Base-by-base conservation (phyloP, 1,284 basidiomycete genomes). In the Ganoderma multipileum region DNA sequence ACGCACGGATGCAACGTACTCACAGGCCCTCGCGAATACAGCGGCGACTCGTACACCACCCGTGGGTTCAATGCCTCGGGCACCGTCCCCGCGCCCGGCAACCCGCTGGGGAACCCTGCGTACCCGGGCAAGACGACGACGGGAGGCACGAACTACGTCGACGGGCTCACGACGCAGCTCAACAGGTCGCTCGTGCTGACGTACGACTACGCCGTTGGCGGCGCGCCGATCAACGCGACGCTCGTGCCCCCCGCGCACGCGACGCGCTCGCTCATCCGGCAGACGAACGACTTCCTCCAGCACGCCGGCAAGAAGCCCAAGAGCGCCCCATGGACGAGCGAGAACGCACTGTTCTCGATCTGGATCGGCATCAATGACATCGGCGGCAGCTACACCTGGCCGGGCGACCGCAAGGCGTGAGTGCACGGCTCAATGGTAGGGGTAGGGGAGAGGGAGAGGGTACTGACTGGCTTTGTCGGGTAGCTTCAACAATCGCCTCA, bases 361-460 rank as follows among this genome's bases (percentile, higher is more conserved):
- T 89, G 83, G 82, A 89, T 90, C 66, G 88, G 88, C 0, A 86
- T 89, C 71, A 89, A 90, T 73, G 88, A 89, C 74, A 85, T 90
- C 60, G 87, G 86, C 11, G 85, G 85, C 73, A 86, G 83, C 61
- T 89, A 81, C 70, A 84, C 81, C 63, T 36, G 76, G 66, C 72
- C 79, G 52, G 86, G 86, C 0, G 81, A 86, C 72, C 81, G 86
- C 5, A 76, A 74, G 65, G 85, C 84, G 87, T 88, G 72, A 73
- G 85, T 80, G 28, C 11, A 57, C 33, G 3, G 54, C 12, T 12
- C 26, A 16, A 12, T 36, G 30, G 20, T 26, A n/a, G 44, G 44
- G 20, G 18, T 4, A 1, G 41, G 26, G 36, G 2, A 5, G 11
- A n/a, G 23, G 23, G 28, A 58, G 26, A 23, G 11, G 47, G 9